These are phyloP conservation scores for Pelargonium nanum DNA, from an alignment of 345 rosid species.

Conservation along the genomic window DNA sequence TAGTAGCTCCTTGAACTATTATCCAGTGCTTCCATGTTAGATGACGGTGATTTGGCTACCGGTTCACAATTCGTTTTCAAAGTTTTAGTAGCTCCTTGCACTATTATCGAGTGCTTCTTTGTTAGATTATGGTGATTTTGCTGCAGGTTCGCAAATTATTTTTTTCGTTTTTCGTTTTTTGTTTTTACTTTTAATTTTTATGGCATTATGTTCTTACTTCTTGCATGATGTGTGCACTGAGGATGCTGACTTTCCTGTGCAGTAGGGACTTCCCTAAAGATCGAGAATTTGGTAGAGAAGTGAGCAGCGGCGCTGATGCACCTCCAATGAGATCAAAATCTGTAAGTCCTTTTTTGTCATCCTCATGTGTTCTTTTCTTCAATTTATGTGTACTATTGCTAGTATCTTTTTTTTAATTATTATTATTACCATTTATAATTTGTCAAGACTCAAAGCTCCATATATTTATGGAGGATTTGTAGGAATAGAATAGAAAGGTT, in stretches of 20 bases:
- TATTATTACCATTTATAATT: no score
- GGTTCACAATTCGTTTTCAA: no score
- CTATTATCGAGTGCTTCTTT: neutral
- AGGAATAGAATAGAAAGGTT: neutral
- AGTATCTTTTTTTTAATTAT: neutral
- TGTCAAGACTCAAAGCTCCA: no score
- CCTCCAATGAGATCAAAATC: constrained; percentile 38
- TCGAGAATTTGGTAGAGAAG: constrained; percentile 61
- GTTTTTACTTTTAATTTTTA: no score
- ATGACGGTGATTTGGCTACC: neutral
- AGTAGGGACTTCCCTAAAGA: constrained; percentile 68
- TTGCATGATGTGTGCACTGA: neutral
- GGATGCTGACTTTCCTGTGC: constrained; percentile 7
- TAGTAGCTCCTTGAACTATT: neutral
- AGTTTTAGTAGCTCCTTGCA: neutral
- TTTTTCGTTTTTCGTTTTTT: no score
- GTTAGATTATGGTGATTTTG: neutral
- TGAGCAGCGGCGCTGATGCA: constrained; percentile 38
- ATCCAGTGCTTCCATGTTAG: neutral
- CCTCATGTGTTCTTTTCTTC: constrained; percentile 8
- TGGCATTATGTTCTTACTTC: no score
- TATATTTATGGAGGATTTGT: neutral
- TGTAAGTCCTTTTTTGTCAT: constrained; percentile 31
- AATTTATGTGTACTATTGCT: neutral
- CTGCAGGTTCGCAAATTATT: no score